Evolutionary conservation across 202 grass and related monocot species (phyloP).

Genomic region (Saccharum hybrid): DNA sequence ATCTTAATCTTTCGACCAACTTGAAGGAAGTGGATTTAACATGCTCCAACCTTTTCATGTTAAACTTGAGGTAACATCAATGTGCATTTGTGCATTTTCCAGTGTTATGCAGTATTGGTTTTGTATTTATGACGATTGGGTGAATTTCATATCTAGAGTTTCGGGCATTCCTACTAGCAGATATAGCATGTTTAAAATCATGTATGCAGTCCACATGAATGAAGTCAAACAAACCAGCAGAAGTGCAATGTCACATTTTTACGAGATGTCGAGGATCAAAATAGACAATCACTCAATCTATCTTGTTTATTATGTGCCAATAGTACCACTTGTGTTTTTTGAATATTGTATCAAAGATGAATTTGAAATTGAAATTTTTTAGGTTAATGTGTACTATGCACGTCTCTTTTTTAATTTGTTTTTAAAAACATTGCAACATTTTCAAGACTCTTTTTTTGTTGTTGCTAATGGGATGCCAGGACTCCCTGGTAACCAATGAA

Average conservation of each 20-base stretch:
- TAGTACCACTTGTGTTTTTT: background rate
- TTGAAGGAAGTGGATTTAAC: slow-evolving; percentile 91
- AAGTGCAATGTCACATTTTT: background rate
- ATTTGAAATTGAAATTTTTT: background rate
- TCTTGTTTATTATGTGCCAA: background rate
- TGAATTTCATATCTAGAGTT: background rate
- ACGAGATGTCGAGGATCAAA: background rate
- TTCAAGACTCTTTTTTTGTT: background rate
- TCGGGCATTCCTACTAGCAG: background rate
- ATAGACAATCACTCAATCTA: background rate
- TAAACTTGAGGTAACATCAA: slow-evolving; percentile 82
- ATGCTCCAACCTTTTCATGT: slow-evolving; percentile 71
- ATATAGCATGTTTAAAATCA: background rate
- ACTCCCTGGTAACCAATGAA: background rate
- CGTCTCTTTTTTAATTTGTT: background rate
- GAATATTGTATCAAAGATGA: background rate
- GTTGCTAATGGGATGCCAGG: background rate
- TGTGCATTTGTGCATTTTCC: slow-evolving; percentile 10
- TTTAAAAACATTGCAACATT: background rate
- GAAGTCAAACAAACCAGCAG: slow-evolving; percentile 1
- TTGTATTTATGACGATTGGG: background rate
- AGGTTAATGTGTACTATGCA: background rate
- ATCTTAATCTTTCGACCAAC: slow-evolving; percentile 88
- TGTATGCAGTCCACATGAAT: background rate
- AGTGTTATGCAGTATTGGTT: background rate